Evolutionary conservation across 2,329 filamentous ascomycete genomes (phyloP).

Genomic region (Colletotrichum eleusines): DNA sequence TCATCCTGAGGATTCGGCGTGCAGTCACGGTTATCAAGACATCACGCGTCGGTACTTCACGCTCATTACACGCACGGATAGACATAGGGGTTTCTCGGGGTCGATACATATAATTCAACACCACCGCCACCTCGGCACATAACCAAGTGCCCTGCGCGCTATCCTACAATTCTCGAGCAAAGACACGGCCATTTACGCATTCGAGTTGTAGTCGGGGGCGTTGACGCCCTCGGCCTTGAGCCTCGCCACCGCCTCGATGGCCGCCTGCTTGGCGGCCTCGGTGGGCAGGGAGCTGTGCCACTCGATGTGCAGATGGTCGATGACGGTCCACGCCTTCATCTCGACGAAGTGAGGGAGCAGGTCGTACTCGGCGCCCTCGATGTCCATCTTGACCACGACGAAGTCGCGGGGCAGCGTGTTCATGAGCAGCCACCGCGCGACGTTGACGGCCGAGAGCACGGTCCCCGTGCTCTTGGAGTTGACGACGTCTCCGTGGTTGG

Average conservation of each 20-base stretch:
- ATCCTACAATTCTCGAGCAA: not conserved
- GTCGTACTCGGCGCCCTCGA: slow-evolving; percentile 41
- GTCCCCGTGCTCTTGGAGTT: not conserved
- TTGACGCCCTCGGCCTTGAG: not conserved
- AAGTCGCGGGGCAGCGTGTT: slow-evolving; percentile 41
- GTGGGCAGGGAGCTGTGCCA: not conserved
- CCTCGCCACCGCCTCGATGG: not conserved
- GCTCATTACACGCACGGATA: no score
- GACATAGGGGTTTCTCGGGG: no score
- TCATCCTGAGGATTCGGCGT: no score
- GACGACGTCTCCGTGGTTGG: not conserved
- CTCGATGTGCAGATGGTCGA: slow-evolving; percentile 37
- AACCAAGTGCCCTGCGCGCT: no score
- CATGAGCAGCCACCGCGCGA: slow-evolving; percentile 41
- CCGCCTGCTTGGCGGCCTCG: not conserved
- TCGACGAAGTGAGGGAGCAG: slow-evolving; percentile 22
- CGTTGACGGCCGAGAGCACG: slow-evolving; percentile 54
- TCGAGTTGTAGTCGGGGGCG: not conserved
- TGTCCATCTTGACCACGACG: slow-evolving; percentile 43
- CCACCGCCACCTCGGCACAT: no score
- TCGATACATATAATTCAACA: no score
- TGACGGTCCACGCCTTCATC: slow-evolving; percentile 34
- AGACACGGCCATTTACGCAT: not conserved
- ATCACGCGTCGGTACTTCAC: no score
- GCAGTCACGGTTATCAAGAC: no score